These are phyloP conservation scores for Wilcoxina mikolae DNA, from an alignment of 495 filamentous ascomycete genomes.

Conservation along the genomic window DNA sequence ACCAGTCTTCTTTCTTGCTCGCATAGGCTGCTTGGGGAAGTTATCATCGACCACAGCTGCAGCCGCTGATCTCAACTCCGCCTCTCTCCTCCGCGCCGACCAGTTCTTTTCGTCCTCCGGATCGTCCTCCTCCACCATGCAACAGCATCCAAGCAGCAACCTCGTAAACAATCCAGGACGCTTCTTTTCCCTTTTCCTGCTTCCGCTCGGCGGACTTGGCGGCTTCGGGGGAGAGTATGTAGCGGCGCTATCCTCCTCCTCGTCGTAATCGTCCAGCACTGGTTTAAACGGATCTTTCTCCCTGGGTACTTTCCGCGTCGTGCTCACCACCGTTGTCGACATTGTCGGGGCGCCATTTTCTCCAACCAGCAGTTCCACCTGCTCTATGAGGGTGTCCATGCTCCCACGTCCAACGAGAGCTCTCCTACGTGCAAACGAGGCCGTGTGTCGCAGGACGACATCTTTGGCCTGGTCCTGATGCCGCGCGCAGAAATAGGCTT, in stretches of 20 bases:
- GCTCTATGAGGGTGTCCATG: conserved; percentile 32
- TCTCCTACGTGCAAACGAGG: conserved; percentile 37
- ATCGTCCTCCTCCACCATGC: not conserved
- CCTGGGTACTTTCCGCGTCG: conserved; percentile 16
- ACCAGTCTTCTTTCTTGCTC: not conserved
- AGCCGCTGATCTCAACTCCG: conserved; percentile 19
- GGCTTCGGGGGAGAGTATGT: conserved; percentile 3
- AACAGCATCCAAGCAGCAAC: conserved; percentile 16
- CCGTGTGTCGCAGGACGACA: conserved; percentile 27
- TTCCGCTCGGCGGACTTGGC: conserved; percentile 16
- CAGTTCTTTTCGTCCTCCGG: conserved; percentile 7
- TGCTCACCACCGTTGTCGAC: conserved; percentile 12
- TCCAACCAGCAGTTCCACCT: conserved; percentile 19
- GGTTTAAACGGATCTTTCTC: conserved; percentile 12
- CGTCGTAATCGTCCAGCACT: conserved; percentile 5
- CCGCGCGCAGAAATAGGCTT: conserved; percentile 74
- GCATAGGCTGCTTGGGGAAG: not conserved
- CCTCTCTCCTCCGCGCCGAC: conserved; percentile 12
- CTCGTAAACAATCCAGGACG: conserved; percentile 9
- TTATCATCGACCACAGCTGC: conserved; percentile 12
- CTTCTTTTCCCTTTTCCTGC: conserved; percentile 8
- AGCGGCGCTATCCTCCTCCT: not conserved
- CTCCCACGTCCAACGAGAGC: conserved; percentile 62
- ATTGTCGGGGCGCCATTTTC: conserved; percentile 8
- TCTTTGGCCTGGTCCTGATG: conserved; percentile 69